phyloP scores from a whole-genome alignment of 495 filamentous ascomycete genomes.

The Xylaria curta region DNA sequence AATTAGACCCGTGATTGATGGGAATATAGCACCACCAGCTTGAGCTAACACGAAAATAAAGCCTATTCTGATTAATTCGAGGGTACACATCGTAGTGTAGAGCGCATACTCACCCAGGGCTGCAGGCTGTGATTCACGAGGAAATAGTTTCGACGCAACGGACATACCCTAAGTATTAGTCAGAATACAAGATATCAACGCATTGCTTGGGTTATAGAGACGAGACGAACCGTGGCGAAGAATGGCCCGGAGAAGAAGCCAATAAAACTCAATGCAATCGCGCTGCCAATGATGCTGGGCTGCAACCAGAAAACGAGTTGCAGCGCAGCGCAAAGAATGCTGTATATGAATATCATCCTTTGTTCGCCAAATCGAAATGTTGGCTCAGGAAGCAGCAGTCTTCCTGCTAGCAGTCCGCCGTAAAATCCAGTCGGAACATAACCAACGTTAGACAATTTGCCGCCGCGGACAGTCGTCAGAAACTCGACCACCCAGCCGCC shows the following conservation, averaged over 20 bases:
- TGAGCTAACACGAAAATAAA: constrained; percentile 59
- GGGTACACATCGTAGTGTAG: background rate
- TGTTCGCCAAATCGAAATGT: constrained; percentile 60
- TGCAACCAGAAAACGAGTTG: constrained; percentile 66
- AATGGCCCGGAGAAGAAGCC: constrained; percentile 71
- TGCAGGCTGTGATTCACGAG: constrained; percentile 49
- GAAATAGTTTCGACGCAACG: constrained; percentile 47
- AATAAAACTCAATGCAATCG: constrained; percentile 69
- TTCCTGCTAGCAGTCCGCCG: constrained; percentile 63
- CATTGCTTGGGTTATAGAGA: background rate
- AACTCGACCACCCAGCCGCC: constrained; percentile 67
- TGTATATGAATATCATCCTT: constrained; percentile 59
- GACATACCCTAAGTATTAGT: constrained; percentile 42
- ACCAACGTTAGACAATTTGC: constrained; percentile 64
- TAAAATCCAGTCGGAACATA: constrained; percentile 76
- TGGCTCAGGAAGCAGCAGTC: constrained; percentile 59
- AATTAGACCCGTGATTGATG: constrained; percentile 57
- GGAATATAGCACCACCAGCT: constrained; percentile 57
- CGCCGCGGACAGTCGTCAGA: constrained; percentile 68
- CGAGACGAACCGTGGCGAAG: constrained; percentile 49
- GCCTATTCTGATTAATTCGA: constrained; percentile 28
- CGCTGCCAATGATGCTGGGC: constrained; percentile 74
- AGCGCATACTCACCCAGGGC: constrained; percentile 37
- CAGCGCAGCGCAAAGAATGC: constrained; percentile 56
- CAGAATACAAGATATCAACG: background rate